Percentiles rank a stretch among this genome's conserved stretches.
These are phyloP conservation scores for Diaporthe citriasiana DNA, from an alignment of 2,329 filamentous ascomycete genomes.

Conservation along the genomic window DNA sequence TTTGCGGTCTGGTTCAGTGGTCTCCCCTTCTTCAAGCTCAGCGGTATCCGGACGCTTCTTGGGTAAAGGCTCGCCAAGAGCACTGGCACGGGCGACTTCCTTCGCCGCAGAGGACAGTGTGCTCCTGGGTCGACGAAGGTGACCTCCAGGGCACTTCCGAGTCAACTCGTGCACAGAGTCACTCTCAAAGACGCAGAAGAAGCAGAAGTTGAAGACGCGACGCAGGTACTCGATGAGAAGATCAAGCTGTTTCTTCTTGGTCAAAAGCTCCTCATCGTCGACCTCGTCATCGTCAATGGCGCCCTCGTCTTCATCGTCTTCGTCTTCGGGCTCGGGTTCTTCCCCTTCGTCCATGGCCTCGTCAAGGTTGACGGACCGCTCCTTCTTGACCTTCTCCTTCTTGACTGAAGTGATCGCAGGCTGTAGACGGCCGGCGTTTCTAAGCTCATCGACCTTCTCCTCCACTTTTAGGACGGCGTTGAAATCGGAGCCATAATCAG, in stretches of 20 bases:
- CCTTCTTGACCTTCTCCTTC: conserved; percentile 68
- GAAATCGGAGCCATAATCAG: conserved; percentile 82
- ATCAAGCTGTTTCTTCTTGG: conserved; percentile 97
- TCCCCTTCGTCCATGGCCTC: conserved; percentile 73
- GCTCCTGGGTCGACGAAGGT: conserved; percentile 89
- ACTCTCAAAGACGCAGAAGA: conserved; percentile 99
- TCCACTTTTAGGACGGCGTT: conserved; percentile 87
- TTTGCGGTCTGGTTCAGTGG: conserved; percentile 78
- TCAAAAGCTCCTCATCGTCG: conserved; percentile 89
- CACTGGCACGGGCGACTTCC: conserved; percentile 87
- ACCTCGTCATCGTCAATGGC: conserved; percentile 84
- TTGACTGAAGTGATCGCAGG: conserved; percentile 71
- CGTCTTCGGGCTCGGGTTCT: conserved; percentile 76
- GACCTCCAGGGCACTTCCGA: conserved; percentile 96
- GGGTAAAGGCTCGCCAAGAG: conserved; percentile 85
- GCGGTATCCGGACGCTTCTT: conserved; percentile 79
- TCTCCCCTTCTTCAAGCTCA: conserved; percentile 74
- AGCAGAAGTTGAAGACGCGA: conserved; percentile 98
- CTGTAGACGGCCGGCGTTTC: conserved; percentile 81
- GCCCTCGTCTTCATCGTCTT: conserved; percentile 87
- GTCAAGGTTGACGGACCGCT: conserved; percentile 71
- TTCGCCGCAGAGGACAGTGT: conserved; percentile 88
- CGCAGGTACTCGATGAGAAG: conserved; percentile 96
- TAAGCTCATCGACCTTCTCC: conserved; percentile 86
- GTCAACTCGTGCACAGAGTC: conserved; percentile 97